Conservation (phyloP, 192 early-diverging fungal species). For the Neocallimastix lanati region DNA sequence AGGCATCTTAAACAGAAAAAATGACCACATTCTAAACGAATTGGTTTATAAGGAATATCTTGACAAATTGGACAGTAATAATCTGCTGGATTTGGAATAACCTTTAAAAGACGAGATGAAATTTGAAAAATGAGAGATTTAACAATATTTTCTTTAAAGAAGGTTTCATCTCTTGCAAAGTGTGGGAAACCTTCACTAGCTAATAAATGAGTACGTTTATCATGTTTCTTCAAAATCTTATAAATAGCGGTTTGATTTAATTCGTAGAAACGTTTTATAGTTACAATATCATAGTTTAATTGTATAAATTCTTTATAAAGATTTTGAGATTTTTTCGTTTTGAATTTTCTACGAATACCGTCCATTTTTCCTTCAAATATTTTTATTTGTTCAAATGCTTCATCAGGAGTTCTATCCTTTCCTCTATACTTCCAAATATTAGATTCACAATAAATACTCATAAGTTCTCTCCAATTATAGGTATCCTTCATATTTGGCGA, state of each 20-base stretch:
- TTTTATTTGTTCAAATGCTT: slow-evolving; percentile 32
- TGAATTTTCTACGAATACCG: background rate
- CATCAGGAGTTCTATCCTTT: slow-evolving; percentile 30
- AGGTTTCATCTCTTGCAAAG: slow-evolving; percentile 22
- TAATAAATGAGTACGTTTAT: slow-evolving; percentile 55
- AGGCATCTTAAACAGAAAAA: slow-evolving; percentile 65
- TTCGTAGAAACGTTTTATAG: slow-evolving; percentile 49
- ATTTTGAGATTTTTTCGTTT: slow-evolving; percentile 5
- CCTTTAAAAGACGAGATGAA: slow-evolving; percentile 35
- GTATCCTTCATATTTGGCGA: slow-evolving; percentile 61
- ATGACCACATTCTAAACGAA: slow-evolving; percentile 53
- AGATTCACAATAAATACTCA: slow-evolving; percentile 48
- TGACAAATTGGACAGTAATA: slow-evolving; percentile 63
- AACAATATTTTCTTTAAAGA: slow-evolving; percentile 32
- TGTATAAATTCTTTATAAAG: slow-evolving; percentile 30
- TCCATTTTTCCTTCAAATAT: slow-evolving; percentile 22
- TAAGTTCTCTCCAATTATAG: slow-evolving; percentile 51
- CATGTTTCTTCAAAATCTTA: slow-evolving; percentile 82
- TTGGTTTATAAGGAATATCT: slow-evolving; percentile 57
- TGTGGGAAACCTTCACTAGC: slow-evolving; percentile 27
- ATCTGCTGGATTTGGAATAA: slow-evolving; percentile 67
- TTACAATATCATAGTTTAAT: slow-evolving; percentile 49
- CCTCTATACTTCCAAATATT: slow-evolving; percentile 47
- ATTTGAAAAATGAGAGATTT: slow-evolving; percentile 39
- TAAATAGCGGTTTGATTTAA: slow-evolving; percentile 58